Evolutionary conservation across 768 basidiomycete genomes (phyloP), one percentile per base, ranked within the genome.

Genomic region (Boletus rex-veris): DNA sequence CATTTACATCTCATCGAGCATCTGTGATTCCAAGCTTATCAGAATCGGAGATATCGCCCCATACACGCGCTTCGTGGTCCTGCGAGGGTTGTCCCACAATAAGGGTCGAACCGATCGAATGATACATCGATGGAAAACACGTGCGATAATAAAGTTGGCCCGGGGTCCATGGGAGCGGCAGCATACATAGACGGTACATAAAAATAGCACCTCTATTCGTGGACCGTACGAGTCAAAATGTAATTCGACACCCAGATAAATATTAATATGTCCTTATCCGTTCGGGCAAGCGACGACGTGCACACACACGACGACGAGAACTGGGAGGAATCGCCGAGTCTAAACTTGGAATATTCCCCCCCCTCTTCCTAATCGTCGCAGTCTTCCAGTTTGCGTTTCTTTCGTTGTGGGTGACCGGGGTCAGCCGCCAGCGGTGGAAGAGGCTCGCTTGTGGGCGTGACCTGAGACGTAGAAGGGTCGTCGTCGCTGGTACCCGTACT

Each of bases 331-430:
- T 18, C 1, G 24, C 36, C 43, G 35, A 49, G 18, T 21, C 42
- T 43, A 42, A 53, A 44, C 42, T 52, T 40, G 21, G 46, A 7
- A 7, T 36, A 18, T 28, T 19, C 2, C 15, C 1, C 21, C 33
- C 28, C 14, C 14, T 40, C 14, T 40, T 19, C 31, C 31, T 61
- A 54, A 38, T 53, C 51, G 14, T 56, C 52, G 16, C 48, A 50
- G 3, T 52, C 58, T 5, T 46, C 52, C 48, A 70, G 11, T 43
- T 55, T 70, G 26, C 68, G 66, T 49, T 63, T 67, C 50, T 52
- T 70, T 33, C n/a, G n/a, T 14, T 14, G 38, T 12, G 19, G 50
- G 55, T 55, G 55, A 1, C 39, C n/a, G 44, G 47, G 48, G 43
- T 55, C 54, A 14, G 16, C 31, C 19, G 18, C 35, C 26, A 8